phyloP scores from a whole-genome alignment of 2,329 filamentous ascomycete species.

The Talaromyces sp. region DNA sequence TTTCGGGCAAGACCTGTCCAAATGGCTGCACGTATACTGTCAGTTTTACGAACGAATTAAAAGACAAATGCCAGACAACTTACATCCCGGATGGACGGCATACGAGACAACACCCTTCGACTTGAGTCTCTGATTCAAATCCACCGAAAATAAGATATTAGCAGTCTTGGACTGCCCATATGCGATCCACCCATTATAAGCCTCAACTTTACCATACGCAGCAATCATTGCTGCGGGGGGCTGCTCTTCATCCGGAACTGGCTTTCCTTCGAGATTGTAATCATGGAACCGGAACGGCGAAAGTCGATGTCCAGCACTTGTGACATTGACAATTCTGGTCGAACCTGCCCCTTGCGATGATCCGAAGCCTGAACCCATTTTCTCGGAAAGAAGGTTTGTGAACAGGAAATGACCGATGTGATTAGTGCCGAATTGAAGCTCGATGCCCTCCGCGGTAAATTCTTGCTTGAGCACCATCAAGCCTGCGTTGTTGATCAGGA shows the following conservation, averaged over 20 bases:
- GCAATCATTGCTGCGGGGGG: conserved; percentile 13
- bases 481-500: conserved; percentile 37
- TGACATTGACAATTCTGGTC: conserved; percentile 28
- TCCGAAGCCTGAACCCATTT: conserved; percentile 12
- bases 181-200: conserved; percentile 23
- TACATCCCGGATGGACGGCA: conserved; percentile 42
- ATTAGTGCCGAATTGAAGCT: conserved; percentile 37
- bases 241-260: conserved; percentile 20
- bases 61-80: conserved; percentile 9
- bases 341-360: background rate
- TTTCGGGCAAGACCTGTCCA: conserved; percentile 26
- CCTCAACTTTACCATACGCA: conserved; percentile 11
- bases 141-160: conserved; percentile 42
- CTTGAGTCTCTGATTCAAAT: conserved; percentile 31
- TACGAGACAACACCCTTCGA: conserved; percentile 36
- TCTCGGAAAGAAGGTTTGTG: background rate
- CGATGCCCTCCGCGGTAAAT: conserved; percentile 32
- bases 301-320: conserved; percentile 27
- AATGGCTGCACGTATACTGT: conserved; percentile 25
- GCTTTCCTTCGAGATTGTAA: conserved; percentile 27
- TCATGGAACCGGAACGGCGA: conserved; percentile 32
- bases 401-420: conserved; percentile 38
- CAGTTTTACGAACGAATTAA: background rate
- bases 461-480: conserved; percentile 31
- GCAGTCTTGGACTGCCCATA: conserved; percentile 46